These are phyloP conservation scores for Xylariaceae sp. DNA, from an alignment of 2,329 filamentous ascomycete genomes.

Conservation along the genomic window DNA sequence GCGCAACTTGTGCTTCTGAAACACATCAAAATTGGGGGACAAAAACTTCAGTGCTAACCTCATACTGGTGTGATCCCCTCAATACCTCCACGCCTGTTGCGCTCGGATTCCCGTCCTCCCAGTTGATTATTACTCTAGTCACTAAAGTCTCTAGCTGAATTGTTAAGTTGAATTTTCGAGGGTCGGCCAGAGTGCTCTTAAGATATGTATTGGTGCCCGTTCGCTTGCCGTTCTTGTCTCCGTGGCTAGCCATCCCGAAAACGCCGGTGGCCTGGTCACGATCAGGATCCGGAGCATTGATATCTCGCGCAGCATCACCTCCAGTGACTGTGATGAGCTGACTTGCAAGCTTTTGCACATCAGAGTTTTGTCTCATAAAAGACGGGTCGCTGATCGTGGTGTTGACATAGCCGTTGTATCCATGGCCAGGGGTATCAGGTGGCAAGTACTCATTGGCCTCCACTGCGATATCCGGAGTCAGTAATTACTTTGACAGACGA, in stretches of 20 bases:
- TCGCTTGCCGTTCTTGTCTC: conserved; percentile 37
- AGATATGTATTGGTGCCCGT: conserved; percentile 57
- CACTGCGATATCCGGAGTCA: conserved; percentile 25
- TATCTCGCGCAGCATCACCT: conserved; percentile 37
- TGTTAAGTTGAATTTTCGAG: conserved; percentile 54
- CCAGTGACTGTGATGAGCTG: conserved; percentile 33
- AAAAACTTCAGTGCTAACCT: conserved; percentile 15
- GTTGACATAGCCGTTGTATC: conserved; percentile 40
- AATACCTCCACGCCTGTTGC: conserved; percentile 40
- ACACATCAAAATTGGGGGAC: neutral
- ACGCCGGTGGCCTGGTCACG: conserved; percentile 39
- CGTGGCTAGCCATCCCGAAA: conserved; percentile 38
- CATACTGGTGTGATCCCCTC: conserved; percentile 43
- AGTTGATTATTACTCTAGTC: conserved; percentile 37
- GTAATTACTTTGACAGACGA: conserved; percentile 21
- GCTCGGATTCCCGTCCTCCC: conserved; percentile 34
- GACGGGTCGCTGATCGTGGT: conserved; percentile 39
- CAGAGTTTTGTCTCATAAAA: conserved; percentile 34
- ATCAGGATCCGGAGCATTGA: conserved; percentile 37
- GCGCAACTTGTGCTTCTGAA: no score
- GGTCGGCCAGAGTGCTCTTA: conserved; percentile 51
- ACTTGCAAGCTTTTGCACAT: conserved; percentile 34
- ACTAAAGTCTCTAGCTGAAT: conserved; percentile 41
- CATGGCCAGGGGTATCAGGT: conserved; percentile 36
- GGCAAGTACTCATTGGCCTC: conserved; percentile 41